Base-by-base conservation (phyloP, 2,329 filamentous ascomycete species). In the Balansia obtecta region DNA sequence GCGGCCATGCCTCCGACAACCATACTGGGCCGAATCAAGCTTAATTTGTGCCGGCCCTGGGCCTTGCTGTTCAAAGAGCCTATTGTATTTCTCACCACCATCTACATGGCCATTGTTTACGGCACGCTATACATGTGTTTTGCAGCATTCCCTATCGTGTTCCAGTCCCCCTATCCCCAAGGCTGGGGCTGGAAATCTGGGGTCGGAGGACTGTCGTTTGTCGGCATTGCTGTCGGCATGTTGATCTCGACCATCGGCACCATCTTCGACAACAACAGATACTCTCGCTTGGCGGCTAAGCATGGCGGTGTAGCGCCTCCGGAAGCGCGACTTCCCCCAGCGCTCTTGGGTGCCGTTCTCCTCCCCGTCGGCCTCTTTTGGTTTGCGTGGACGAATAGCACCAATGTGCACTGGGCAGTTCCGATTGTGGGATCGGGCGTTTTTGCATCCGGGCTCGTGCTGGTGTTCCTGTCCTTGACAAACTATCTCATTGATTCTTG, bases 401-500 rank as follows among this genome's bases (percentile, higher is more conserved):
- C 71, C 0, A 63, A 64, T 4, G 67, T 84, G 11, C 79, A 81
- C 61, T 84, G 74, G 73, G 69, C 75, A 42, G 75, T 83, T 58
- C 65, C 67, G 41, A 68, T 71, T 34, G 58, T 68, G 6, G 69
- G 63, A 22, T 67, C 71, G 2, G 60, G 65, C 7, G 64, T 75
- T 51, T 72, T 83, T 54, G 79, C 82, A 50, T 61, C 71, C 58
- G 80, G 75, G 5, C 62, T 77, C 45, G 78, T 85, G 1, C 64
- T 83, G 32, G 79, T 86, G 37, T 87, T 86, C 69, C 65, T 86
- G n/a, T 71, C 72, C 5, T 66, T 81, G 44, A 73, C 80, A 60
- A 83, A 80, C 65, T 86, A 86, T 64, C 72, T 86, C 12, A 77
- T 86, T 53, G 84, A 86, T 59, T 69, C 79, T 6, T 82, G 65